These are phyloP conservation scores for Strombidium stylifer DNA, from an alignment of 73 alveolate species.

Conservation along the genomic window DNA sequence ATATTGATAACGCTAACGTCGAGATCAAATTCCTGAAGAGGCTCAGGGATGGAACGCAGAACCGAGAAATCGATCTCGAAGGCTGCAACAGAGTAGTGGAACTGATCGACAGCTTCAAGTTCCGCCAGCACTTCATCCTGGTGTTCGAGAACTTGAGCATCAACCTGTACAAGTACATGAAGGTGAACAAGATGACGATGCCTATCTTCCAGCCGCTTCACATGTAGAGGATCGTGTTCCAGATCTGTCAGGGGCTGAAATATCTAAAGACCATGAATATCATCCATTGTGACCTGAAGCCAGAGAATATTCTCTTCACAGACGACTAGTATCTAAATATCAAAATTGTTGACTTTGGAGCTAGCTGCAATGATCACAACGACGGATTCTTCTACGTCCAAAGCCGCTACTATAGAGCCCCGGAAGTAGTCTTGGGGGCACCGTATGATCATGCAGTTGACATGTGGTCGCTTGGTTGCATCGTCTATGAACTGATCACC, in stretches of 20 bases:
- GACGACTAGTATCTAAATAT: not conserved
- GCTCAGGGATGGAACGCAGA: not conserved
- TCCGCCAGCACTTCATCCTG: not conserved
- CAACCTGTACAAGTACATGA: not conserved
- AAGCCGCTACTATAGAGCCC: conserved; percentile 36
- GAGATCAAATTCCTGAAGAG: not conserved
- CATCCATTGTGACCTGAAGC: conserved; percentile 15
- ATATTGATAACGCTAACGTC: not conserved
- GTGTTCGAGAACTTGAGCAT: not conserved
- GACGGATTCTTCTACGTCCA: conserved; percentile 52
- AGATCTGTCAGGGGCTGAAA: not conserved
- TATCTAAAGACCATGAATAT: not conserved
- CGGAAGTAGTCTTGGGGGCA: conserved; percentile 39
- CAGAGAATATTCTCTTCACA: not conserved
- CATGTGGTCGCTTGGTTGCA: conserved; percentile 73
- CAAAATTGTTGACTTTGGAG: conserved; percentile 72
- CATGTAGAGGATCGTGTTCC: not conserved
- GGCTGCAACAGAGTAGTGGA: not conserved
- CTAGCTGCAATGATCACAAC: conserved; percentile 50
- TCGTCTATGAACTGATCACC: conserved; percentile 58
- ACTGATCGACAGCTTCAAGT: not conserved
- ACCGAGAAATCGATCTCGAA: too few relatives aligned
- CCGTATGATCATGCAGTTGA: conserved; percentile 36
- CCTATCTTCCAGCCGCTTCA: not conserved
- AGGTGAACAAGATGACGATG: not conserved